Base-by-base conservation (phyloP, 768 basidiomycete species). In the Hydnomerulius pinastri region DNA sequence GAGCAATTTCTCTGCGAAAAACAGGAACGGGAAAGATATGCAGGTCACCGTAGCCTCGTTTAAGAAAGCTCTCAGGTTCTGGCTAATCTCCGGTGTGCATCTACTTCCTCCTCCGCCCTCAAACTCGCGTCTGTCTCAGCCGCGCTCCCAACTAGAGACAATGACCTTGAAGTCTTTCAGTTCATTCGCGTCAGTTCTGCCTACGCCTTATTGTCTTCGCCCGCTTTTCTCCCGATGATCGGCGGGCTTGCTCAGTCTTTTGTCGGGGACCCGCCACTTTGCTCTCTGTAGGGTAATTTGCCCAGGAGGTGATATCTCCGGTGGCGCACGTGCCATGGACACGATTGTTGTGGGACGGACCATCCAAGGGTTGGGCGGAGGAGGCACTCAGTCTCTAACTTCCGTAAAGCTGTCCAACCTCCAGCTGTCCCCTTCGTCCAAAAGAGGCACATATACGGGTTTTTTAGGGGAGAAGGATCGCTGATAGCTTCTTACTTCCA, bases 341-440 rank as follows among this genome's bases (percentile, higher is more conserved):
- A 50, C 57, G 51, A 57, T 64, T 40, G 57, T 64, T 30, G 57
- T 50, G 4, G 62, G 63, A 9, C 51, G 63, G 21, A 58, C 66
- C 6, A 41, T 72, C 23, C 71, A 72, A 57, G 71, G 71, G 28
- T 47, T 72, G 33, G 71, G 71, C 1, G 66, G 67, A 6, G 73
- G 73, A 6, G 70, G 70, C 6, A 69, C 73, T 28, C 48, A 68
- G 7, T 57, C 64, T 8, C 59, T 72, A 32, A 62, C 69, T 4
- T 68, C 73, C 36, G 73, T 77, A 50, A 59, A 76, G 41, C 53
- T 74, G 2, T 67, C 71, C n/a, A 75, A 77, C 56, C 58, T 77
- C 7, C n/a, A n/a, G n/a, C n/a, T n/a, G n/a, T 70, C 76, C 6
- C 65, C 76, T 12, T 67, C 77, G 8, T 57, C 63, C 15, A 71